A percentile compares a stretch with the other conserved stretches of the same genome.
Evolutionary conservation across 2,329 filamentous ascomycete genomes (phyloP).

Genomic region (Tolypocladium album): DNA sequence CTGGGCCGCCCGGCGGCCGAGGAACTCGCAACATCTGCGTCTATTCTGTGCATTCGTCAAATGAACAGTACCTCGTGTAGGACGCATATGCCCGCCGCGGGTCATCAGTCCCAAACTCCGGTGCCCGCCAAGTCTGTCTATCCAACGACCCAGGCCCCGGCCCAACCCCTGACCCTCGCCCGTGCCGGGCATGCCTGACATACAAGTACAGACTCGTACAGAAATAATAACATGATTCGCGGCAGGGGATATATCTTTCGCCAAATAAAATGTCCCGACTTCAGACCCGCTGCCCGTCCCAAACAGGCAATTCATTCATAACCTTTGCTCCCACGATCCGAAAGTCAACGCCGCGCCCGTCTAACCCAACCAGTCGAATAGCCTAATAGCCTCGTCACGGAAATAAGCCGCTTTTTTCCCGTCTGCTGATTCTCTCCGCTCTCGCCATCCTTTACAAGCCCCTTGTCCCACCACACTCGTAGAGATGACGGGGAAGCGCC

Average conservation of each 20-base stretch:
- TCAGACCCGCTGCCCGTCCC: neutral
- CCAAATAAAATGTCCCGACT: neutral
- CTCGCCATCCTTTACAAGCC: neutral
- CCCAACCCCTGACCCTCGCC: neutral
- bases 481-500: neutral
- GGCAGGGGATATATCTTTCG: neutral
- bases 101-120: neutral
- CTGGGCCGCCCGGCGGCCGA: neutral
- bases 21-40: neutral
- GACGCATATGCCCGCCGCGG: neutral
- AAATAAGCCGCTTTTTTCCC: neutral
- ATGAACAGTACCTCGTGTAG: neutral
- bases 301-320: neutral
- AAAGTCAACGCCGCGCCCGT: slow-evolving; percentile 1
- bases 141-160: neutral
- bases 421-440: neutral
- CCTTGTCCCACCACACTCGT: neutral
- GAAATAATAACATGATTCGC: neutral
- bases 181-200: neutral
- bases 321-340: neutral
- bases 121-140: neutral
- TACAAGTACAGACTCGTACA: neutral
- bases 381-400: neutral
- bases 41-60: neutral
- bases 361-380: neutral